Evolutionary conservation across 805 yeast genomes (phyloP).

Genomic region (Vanderwaltozyma tropicalis): DNA sequence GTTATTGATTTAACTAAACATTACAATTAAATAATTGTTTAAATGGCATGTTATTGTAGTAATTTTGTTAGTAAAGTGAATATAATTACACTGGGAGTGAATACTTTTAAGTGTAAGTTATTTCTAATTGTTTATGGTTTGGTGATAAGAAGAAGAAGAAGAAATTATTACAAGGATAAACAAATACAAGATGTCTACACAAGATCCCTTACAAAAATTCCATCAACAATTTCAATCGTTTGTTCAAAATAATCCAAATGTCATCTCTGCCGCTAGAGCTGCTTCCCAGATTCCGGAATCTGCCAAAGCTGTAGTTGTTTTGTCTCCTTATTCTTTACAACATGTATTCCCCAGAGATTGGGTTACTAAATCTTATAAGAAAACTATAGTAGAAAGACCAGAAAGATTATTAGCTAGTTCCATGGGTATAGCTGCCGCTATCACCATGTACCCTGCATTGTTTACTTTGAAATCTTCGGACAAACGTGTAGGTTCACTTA

Average conservation of each 20-base stretch:
- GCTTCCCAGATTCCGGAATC: constrained; percentile 28
- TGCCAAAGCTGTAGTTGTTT: constrained; percentile 47
- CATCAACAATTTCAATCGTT: constrained; percentile 36
- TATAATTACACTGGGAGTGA: no score
- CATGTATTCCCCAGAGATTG: constrained; percentile 69
- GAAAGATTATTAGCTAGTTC: constrained; percentile 67
- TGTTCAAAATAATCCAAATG: constrained; percentile 30
- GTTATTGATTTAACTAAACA: no score
- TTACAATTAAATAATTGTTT: no score
- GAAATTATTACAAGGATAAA: no score
- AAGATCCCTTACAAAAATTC: constrained; percentile 32
- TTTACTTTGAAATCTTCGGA: constrained; percentile 37
- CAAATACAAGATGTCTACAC: not conserved
- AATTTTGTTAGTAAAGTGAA: no score
- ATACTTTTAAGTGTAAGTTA: no score
- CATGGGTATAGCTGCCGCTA: constrained; percentile 69
- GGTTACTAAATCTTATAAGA: constrained; percentile 57
- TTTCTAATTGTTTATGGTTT: no score
- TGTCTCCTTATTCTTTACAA: constrained; percentile 59
- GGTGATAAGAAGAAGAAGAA: no score
- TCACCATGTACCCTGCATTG: constrained; percentile 54
- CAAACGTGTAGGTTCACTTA: constrained; percentile 36
- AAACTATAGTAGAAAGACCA: constrained; percentile 74
- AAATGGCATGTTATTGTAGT: no score
- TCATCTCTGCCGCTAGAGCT: constrained; percentile 27